A percentile compares a stretch with the other conserved stretches of the same genome.
These are phyloP conservation scores for Podospora appendiculata DNA, from an alignment of 495 filamentous ascomycete genomes.

Conservation along the genomic window DNA sequence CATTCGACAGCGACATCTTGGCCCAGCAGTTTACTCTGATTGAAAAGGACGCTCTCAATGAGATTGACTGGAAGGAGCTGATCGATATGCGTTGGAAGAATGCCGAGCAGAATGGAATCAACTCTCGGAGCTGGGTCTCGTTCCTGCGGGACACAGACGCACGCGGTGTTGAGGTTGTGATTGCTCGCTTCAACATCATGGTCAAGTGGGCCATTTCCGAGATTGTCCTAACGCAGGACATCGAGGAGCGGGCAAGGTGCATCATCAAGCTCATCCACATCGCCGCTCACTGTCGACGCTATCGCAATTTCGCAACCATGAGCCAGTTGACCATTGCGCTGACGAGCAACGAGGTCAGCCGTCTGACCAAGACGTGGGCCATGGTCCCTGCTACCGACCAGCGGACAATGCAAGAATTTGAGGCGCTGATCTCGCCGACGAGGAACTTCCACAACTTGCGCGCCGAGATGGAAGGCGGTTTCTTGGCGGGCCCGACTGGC, in stretches of 20 bases:
- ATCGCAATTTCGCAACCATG: conserved; percentile 96
- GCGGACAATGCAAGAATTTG: conserved; percentile 69
- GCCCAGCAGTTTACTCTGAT: conserved; percentile 94
- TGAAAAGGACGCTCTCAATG: conserved; percentile 91
- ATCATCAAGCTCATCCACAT: conserved; percentile 92
- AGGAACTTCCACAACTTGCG: conserved; percentile 87
- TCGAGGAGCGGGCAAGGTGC: conserved; percentile 74
- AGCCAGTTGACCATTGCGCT: conserved; percentile 89
- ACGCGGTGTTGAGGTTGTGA: conserved; percentile 88
- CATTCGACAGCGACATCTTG: conserved; percentile 81
- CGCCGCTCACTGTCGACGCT: conserved; percentile 71
- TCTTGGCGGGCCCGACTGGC: conserved; percentile 17
- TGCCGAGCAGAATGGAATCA: conserved; percentile 48
- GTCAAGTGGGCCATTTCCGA: conserved; percentile 96
- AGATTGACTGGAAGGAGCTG: conserved; percentile 96
- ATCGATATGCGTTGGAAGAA: conserved; percentile 90
- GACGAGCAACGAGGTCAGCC: conserved; percentile 69
- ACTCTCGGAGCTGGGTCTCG: conserved; percentile 79
- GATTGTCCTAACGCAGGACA: conserved; percentile 72
- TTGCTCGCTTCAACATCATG: conserved; percentile 93
- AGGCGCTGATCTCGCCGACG: conserved; percentile 75
- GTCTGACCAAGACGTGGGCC: conserved; percentile 75
- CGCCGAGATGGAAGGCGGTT: conserved; percentile 76
- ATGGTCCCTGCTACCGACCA: conserved; percentile 64
- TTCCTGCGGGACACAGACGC: conserved; percentile 77